Base-by-base conservation (phyloP, 768 basidiomycete species). In the Boletales sp. region DNA sequence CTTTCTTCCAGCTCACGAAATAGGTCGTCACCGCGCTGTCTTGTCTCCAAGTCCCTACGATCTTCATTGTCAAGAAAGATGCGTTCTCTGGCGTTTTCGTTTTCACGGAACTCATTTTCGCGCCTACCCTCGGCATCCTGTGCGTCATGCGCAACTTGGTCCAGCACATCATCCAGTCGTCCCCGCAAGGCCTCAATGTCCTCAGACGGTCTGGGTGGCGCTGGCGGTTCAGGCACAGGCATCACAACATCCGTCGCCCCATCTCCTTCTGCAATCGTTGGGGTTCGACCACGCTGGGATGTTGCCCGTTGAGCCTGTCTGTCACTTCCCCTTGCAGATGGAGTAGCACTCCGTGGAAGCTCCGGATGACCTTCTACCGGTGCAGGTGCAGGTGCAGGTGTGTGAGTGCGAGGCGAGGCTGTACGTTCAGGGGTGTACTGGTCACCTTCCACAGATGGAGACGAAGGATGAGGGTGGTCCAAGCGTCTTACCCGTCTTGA, bases 11-110 rank as follows among this genome's bases (percentile, higher is more conserved):
- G 50, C 15, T 68, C 55, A 14, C 55, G 24, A 17, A 68, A 48
- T 12, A 68, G 41, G 8, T 51, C 41, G 11, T 69, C 61, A 9
- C 56, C 47, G 27, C 66, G 66, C 40, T 79, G 74, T 47, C 70
- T 67, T 11, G 81, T 70, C 59, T 87, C 85, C 19, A 72, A 65
- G 18, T 80, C 79, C 35, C 88, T 73, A 39, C 79, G 74, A 4
- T 69, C 74, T 59, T 90, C 83, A 36, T 71, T 72, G 2, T 84
- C 81, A 29, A 74, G 59, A 63, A 88, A 89, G 2, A 82, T 63
- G 8, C 70, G 77, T 17, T 86, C 74, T 8, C 87, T 73, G 44
- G 80, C 81, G 11, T 84, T 81, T 64, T 91, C 89, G 51, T 79
- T 77, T 2, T 69, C 69, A 15, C 79, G 75, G 68, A 87, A 90